Percentiles rank a stretch among this genome's conserved stretches.
Evolutionary conservation across 2,329 filamentous ascomycete species (phyloP).

Genomic region (Colletotrichum eleusines): DNA sequence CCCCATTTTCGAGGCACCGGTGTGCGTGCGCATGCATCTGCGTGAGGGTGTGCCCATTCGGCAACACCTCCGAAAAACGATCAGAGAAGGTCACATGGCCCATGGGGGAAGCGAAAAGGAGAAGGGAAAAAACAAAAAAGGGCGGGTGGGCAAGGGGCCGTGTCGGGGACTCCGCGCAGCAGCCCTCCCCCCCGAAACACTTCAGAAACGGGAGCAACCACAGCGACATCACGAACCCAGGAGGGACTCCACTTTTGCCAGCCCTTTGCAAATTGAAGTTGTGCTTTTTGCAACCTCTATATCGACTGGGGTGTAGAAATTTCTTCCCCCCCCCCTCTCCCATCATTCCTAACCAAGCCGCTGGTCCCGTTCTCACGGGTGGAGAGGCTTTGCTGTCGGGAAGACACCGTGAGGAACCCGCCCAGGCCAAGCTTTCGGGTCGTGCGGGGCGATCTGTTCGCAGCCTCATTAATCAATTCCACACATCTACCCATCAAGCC

Average conservation of each 20-base stretch:
- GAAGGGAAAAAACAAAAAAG: neutral
- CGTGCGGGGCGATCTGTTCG: neutral
- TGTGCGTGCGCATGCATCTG: neutral
- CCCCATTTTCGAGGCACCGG: neutral
- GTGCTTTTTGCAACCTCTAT: neutral
- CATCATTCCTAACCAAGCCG: neutral
- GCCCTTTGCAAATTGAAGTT: conserved; percentile 4
- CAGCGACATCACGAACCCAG: neutral
- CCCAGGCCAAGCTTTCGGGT: neutral
- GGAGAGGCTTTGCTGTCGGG: neutral
- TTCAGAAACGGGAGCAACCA: conserved; percentile 31
- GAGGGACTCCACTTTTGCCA: neutral
- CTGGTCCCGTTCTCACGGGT: neutral
- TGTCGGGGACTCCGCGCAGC: neutral
- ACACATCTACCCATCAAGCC: neutral
- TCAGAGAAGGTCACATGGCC: neutral
- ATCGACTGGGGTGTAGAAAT: neutral
- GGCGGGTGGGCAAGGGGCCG: neutral
- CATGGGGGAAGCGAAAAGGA: neutral
- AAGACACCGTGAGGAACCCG: too few species aligned
- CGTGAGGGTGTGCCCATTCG: neutral
- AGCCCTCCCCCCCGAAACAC: conserved; percentile 35
- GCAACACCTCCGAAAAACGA: neutral
- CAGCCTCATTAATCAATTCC: too few species aligned
- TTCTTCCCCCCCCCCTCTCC: neutral